Base-by-base conservation (phyloP, 2,329 filamentous ascomycete species). In the Aureobasidium sp. region DNA sequence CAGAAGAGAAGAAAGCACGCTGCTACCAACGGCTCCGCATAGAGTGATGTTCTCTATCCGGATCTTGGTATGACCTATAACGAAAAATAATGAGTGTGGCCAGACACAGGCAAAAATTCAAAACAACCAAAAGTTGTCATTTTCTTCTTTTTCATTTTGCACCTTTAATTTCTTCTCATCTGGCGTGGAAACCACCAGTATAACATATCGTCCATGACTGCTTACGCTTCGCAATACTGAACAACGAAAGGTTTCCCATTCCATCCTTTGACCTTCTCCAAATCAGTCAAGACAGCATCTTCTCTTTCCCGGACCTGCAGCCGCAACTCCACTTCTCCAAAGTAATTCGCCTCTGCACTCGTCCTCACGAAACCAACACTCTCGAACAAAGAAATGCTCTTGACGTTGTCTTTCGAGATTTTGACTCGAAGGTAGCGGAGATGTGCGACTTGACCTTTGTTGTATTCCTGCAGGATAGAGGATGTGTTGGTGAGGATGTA, bases 301-400 rank as follows among this genome's bases (percentile, higher is more conserved):
- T 34, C 46, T 27, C 47, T 36, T 15, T 56, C 57, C 29, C 43
- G 53, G 4, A 67, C 43, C 17, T 57, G 20, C 70, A 73, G 73
- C 61, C 81, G 72, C 67, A 88, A 69, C 73, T 89, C 87, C 64
- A 86, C 75, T 72, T 89, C 87, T 0, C 85, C 85, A 77, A 89
- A 89, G 72, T 84, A 88, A 72, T 86, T 88, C 29, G 81, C 76
- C 60, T 75, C 74, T 27, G 76, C 77, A 0, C 71, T 70, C 9
- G 78, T 74, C 70, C 77, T 82, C 61, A 68, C 67, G 70, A 89
- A 89, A 0, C 82, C 82, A 12, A 85, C 65, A 36, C 79, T 78
- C 67, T 86, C 81, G 72, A 89, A 89, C 20, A 89, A 70, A 9
- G 70, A 72, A 61, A 88, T 74, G 69, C 85, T 88, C 26, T 77